phyloP scores from a whole-genome alignment of 306 rosid genomes.

The Gastrolobium villosum region DNA sequence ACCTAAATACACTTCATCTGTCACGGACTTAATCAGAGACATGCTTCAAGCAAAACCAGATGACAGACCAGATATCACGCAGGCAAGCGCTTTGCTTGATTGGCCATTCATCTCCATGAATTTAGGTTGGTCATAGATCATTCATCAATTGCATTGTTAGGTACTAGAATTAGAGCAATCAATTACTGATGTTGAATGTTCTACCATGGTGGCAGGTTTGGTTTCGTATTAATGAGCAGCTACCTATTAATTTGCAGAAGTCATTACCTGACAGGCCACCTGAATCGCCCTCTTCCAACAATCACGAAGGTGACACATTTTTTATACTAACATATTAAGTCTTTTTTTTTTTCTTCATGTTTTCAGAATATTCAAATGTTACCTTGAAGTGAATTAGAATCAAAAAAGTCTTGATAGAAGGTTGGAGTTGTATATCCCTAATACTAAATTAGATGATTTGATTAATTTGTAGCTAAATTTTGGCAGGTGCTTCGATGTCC shows the following conservation, averaged over 20 bases:
- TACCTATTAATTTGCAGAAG: slow-evolving; percentile 84
- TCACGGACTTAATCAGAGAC: slow-evolving; percentile 86
- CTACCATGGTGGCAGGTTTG: slow-evolving; percentile 75
- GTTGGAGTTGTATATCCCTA: slow-evolving; percentile 18
- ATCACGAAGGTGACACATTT: slow-evolving; percentile 67
- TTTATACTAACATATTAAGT: neutral
- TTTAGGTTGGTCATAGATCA: slow-evolving; percentile 99
- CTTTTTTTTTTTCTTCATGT: neutral
- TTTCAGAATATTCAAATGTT: slow-evolving; percentile 30
- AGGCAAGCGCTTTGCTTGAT: slow-evolving; percentile 99
- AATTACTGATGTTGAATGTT: slow-evolving; percentile 52
- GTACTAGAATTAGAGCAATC: slow-evolving; percentile 58
- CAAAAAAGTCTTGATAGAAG: neutral
- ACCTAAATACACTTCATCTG: slow-evolving; percentile 72
- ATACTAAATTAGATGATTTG: neutral
- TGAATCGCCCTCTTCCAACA: slow-evolving; percentile 61
- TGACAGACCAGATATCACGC: slow-evolving; percentile 99
- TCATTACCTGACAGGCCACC: slow-evolving; percentile 89
- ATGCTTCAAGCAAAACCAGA: slow-evolving; percentile 96
- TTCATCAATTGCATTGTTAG: slow-evolving; percentile 70
- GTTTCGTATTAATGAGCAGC: slow-evolving; percentile 93
- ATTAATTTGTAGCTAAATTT: slow-evolving; percentile 42
- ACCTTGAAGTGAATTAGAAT: slow-evolving; percentile 26
- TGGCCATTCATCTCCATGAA: slow-evolving; percentile 99
- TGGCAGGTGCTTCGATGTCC: slow-evolving; percentile 68